phyloP scores from a whole-genome alignment of 176 grass and related monocot species.

The Ananas comosus region DNA sequence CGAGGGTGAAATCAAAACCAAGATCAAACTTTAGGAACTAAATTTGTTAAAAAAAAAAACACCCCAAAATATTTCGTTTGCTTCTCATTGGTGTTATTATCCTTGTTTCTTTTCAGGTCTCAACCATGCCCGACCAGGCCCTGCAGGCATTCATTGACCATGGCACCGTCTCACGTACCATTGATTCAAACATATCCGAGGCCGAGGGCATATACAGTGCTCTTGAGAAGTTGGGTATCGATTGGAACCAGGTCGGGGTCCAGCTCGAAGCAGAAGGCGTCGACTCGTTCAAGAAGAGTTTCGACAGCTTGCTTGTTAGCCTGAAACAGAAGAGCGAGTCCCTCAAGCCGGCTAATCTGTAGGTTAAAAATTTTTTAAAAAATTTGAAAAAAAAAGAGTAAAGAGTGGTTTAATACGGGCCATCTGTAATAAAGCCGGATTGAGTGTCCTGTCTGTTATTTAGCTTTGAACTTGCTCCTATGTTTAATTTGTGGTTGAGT shows the following conservation, averaged over 20 bases:
- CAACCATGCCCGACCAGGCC: slow-evolving; percentile 97
- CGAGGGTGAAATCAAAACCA: too few species aligned
- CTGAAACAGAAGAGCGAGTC: slow-evolving; percentile 73
- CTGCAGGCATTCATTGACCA: slow-evolving; percentile 82
- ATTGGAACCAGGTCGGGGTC: slow-evolving; percentile 67
- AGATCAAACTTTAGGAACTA: neutral
- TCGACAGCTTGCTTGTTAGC: slow-evolving; percentile 76
- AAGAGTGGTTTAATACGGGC: neutral
- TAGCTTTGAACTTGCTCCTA: too few species aligned
- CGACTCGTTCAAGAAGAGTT: slow-evolving; percentile 90
- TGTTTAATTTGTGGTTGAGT: too few species aligned
- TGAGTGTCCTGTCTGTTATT: neutral
- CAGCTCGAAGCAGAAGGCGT: slow-evolving; percentile 88
- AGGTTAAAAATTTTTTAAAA: neutral
- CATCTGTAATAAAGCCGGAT: slow-evolving; percentile 16
- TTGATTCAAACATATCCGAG: slow-evolving; percentile 71
- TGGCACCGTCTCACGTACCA: slow-evolving; percentile 75
- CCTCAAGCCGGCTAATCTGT: slow-evolving; percentile 45
- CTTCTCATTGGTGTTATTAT: neutral
- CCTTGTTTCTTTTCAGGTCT: slow-evolving; percentile 53
- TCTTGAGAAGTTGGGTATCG: slow-evolving; percentile 80
- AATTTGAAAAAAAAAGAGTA: too few species aligned
- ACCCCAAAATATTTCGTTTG: neutral
- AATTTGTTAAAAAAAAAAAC: neutral
- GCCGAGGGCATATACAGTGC: slow-evolving; percentile 83